Evolutionary conservation across 148 eudicot species (phyloP).

Genomic region (Vaccinium vitisidaea): DNA sequence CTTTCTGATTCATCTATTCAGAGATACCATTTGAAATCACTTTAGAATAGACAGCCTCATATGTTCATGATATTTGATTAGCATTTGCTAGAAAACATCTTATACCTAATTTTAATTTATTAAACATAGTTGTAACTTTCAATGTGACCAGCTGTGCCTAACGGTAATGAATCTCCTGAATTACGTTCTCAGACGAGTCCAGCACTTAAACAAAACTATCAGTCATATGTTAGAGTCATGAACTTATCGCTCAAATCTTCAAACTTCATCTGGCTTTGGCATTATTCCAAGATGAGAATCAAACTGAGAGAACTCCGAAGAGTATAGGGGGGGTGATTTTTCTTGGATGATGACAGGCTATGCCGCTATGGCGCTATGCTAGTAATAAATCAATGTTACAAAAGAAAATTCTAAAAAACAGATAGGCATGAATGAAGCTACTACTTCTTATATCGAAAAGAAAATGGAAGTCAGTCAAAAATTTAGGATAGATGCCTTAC

Average conservation of each 20-base stretch:
- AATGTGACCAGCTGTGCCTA: too few relatives aligned
- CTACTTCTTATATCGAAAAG: too few relatives aligned
- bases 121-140: too few relatives aligned
- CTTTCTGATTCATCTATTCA: neutral
- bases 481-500: neutral
- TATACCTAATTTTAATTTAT: too few relatives aligned
- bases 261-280: neutral
- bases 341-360: neutral
- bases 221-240: neutral
- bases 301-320: neutral
- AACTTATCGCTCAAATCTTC: neutral
- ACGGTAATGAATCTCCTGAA: too few relatives aligned
- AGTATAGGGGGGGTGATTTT: neutral
- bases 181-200: too few relatives aligned
- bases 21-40: neutral
- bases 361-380: too few relatives aligned
- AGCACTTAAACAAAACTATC: too few relatives aligned
- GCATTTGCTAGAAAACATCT: neutral
- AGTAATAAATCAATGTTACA: too few relatives aligned
- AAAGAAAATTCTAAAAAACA: too few relatives aligned
- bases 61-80: neutral
- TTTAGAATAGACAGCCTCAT: neutral
- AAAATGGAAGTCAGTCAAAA: too few relatives aligned
- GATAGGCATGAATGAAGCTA: too few relatives aligned
- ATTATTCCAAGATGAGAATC: neutral